Base-by-base conservation (phyloP, 345 rosid species). In the Orychophragmus violaceus region DNA sequence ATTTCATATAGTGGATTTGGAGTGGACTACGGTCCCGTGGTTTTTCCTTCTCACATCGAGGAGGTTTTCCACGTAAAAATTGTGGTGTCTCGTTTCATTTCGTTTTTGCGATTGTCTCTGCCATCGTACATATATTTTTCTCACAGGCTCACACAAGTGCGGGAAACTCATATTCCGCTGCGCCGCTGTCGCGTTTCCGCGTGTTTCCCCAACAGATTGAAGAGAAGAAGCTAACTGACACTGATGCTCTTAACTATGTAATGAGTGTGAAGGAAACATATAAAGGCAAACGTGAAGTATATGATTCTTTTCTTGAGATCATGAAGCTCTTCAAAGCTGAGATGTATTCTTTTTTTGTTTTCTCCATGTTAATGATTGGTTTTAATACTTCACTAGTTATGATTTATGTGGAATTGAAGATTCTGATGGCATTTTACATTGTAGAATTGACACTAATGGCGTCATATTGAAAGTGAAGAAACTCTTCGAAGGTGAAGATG, bases 401-500 rank as follows among this genome's bases (percentile, higher is more conserved):
- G 17, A 27, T 33, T 21, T 37, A 3, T 7, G 13, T 14, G 13
- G 18, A 17, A 53, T n/a, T 33, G 21, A 33, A 4, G 32, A 51
- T 24, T 37, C 7, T 21, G 10, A 66, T 59, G 7, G 18, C 69
- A 5, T 50, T 75, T 39, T 42, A 4, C 52, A 35, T 57, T 62
- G 60, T 75, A 93, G 98, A 74, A 68, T 77, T 68, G 88, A 87
- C 74, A 87, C 93, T 5, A 59, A 71, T 25, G 93, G 83, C 76
- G 94, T 92, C 59, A 86, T 87, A 68, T 82, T 75, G 48, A 85
- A 84, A 77, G 98, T 92, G 59, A 86, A 86, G 74, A 84, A 86
- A 37, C 82, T 92, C 46, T 92, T 92, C 69, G 79, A 87, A 65
- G 98, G 88, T 55, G 80, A 92, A 55, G 72, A 76, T 56, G 85